Evolutionary conservation across 1,284 basidiomycete genomes (phyloP).

Genomic region (Leccinum angustisporum): DNA sequence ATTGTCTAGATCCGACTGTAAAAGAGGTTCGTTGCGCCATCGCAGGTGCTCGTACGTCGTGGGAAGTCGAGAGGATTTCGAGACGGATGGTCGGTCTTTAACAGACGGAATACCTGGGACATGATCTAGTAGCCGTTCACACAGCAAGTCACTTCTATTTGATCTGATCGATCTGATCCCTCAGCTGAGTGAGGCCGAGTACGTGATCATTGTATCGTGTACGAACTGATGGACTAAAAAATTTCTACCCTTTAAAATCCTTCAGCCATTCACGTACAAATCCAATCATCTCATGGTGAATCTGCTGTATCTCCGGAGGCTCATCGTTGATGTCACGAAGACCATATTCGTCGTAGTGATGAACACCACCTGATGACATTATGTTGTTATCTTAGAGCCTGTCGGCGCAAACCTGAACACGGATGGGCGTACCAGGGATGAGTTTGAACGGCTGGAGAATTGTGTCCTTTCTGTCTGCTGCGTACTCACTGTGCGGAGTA

Average conservation of each 20-base stretch:
- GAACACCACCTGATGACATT: constrained; percentile 64
- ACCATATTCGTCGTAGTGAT: constrained; percentile 91
- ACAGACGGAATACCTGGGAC: background rate
- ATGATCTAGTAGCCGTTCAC: background rate
- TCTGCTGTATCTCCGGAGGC: constrained; percentile 75
- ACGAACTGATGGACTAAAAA: background rate
- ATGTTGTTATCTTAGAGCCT: constrained; percentile 1
- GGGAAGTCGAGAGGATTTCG: background rate
- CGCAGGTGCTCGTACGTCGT: constrained; percentile 1
- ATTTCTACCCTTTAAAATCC: constrained; percentile 44
- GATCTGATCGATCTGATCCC: background rate
- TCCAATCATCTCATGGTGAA: constrained; percentile 77
- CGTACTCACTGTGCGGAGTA: constrained; percentile 83
- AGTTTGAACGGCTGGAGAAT: constrained; percentile 80
- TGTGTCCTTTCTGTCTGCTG: constrained; percentile 69
- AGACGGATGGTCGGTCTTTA: background rate
- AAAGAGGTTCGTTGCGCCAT: constrained; percentile 39
- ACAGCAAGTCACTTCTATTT: background rate
- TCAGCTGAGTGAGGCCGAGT: background rate
- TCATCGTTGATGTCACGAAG: constrained; percentile 64
- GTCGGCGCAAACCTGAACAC: background rate
- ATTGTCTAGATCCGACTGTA: constrained; percentile 81
- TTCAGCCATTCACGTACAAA: constrained; percentile 86
- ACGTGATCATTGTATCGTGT: background rate
- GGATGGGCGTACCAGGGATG: constrained; percentile 66